Percentiles rank a stretch among this genome's conserved stretches.
These are phyloP conservation scores for Solanum phureja DNA, from an alignment of 257 asterid genomes.

Conservation along the genomic window DNA sequence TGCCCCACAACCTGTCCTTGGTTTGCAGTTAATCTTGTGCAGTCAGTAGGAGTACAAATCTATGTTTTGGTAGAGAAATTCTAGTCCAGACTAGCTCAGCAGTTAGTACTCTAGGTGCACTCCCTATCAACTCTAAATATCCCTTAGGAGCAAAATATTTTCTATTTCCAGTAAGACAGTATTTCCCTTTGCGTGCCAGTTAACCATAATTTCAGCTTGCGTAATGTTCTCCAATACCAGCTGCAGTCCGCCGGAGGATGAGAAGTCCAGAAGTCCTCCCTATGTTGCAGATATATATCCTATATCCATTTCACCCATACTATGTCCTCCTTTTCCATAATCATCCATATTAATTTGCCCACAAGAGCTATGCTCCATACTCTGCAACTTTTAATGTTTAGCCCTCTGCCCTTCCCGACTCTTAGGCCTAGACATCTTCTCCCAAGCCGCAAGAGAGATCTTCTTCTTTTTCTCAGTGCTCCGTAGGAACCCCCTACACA, in stretches of 20 bases:
- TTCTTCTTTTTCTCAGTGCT: background rate
- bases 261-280: background rate
- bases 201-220: background rate
- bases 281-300: background rate
- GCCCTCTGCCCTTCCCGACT: background rate
- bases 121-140: background rate
- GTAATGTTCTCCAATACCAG: background rate
- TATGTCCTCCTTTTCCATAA: background rate
- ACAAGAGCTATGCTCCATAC: background rate
- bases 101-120: background rate
- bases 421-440: background rate
- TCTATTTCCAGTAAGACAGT: background rate
- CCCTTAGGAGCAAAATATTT: background rate
- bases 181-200: background rate
- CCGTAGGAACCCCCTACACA: background rate
- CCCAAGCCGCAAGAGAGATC: background rate
- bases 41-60: background rate
- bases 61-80: background rate
- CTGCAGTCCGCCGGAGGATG: background rate
- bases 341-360: background rate
- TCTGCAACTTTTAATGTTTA: background rate
- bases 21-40: background rate
- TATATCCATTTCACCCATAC: background rate
- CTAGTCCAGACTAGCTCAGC: background rate
- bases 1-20: background rate